A percentile compares a stretch with the other conserved stretches of the same genome.
Conservation (phyloP, 805 yeast species). For the Kodamaea kakaduensis region DNA sequence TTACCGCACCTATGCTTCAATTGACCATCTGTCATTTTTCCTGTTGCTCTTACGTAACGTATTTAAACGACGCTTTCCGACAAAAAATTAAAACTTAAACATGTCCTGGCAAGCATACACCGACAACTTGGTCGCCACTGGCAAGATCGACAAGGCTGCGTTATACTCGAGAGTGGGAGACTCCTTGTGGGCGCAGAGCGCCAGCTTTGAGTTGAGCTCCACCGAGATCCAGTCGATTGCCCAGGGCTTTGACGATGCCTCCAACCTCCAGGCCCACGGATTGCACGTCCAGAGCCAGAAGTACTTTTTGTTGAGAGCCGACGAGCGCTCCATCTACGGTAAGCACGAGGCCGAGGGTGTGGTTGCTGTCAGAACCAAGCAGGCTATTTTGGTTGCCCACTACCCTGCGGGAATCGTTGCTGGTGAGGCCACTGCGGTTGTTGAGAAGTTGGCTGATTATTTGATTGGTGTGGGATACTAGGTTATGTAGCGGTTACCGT, state of each 20-base stretch:
- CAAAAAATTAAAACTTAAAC: constrained; percentile 5
- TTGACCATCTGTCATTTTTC: too few relatives aligned
- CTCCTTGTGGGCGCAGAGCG: constrained; percentile 86
- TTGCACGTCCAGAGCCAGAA: constrained; percentile 81
- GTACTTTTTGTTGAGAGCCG: constrained; percentile 85
- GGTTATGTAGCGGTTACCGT: constrained; percentile 5
- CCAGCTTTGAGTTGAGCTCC: constrained; percentile 59
- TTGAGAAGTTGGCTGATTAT: constrained; percentile 94
- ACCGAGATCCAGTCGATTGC: constrained; percentile 73
- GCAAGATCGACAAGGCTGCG: constrained; percentile 88
- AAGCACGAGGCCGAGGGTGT: constrained; percentile 86
- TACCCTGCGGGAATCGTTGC: constrained; percentile 89
- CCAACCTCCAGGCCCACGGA: constrained; percentile 78
- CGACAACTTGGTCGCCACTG: constrained; percentile 84
- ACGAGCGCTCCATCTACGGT: constrained; percentile 90
- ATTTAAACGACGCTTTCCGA: constrained; percentile 5
- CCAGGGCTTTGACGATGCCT: constrained; percentile 74
- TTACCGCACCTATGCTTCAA: too few relatives aligned
- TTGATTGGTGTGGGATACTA: constrained; percentile 83
- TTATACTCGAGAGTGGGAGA: constrained; percentile 94
- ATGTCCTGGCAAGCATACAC: constrained; percentile 70
- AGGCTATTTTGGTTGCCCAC: constrained; percentile 90
- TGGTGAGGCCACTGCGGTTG: constrained; percentile 92
- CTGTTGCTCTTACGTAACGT: constrained; percentile 5
- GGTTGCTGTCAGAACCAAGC: constrained; percentile 87